A percentile compares a stretch with the other conserved stretches of the same genome.
phyloP scores from a whole-genome alignment of 2,329 filamentous ascomycete species.

The Cercospora brassicicola region DNA sequence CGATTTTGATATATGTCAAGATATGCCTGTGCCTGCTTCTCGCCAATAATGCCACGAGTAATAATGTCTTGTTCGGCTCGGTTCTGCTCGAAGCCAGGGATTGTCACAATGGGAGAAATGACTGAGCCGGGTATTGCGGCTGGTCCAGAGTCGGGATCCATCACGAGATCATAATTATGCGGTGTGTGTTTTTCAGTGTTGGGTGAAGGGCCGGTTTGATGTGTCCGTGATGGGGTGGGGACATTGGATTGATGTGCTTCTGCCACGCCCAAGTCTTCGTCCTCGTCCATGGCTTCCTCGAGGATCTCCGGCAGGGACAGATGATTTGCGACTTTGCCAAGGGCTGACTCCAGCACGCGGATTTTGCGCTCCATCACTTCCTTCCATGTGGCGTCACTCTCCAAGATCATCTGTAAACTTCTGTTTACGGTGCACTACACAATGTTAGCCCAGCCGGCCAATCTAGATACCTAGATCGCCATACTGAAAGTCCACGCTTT shows the following conservation, averaged over 20 bases:
- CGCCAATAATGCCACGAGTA: conserved; percentile 31
- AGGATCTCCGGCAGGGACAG: conserved; percentile 27
- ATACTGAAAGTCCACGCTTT: too few relatives aligned
- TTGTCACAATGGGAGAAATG: conserved; percentile 32
- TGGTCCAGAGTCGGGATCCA: conserved; percentile 43
- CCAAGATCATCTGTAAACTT: conserved; percentile 46
- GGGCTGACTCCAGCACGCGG: conserved; percentile 40
- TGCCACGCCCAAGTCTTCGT: conserved; percentile 23
- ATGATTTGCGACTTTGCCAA: conserved; percentile 34
- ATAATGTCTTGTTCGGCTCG: conserved; percentile 35
- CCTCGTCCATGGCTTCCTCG: conserved; percentile 30
- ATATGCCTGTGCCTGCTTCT: conserved; percentile 34
- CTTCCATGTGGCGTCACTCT: conserved; percentile 47
- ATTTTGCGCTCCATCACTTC: conserved; percentile 42
- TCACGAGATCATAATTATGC: conserved; percentile 42
- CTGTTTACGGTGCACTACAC: conserved; percentile 43
- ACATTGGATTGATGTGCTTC: conserved; percentile 15
- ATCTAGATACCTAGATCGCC: too few relatives aligned
- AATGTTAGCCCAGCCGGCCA: too few relatives aligned
- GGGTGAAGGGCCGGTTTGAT: conserved; percentile 20
- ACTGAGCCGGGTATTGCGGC: conserved; percentile 39
- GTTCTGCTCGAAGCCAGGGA: conserved; percentile 29
- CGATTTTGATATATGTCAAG: conserved; percentile 38
- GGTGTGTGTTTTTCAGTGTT: conserved; percentile 31
- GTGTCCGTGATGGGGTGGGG: conserved; percentile 16